Evolutionary conservation across 495 filamentous ascomycete species (phyloP).

Genomic region (Podospora bellae-mahoneyi): DNA sequence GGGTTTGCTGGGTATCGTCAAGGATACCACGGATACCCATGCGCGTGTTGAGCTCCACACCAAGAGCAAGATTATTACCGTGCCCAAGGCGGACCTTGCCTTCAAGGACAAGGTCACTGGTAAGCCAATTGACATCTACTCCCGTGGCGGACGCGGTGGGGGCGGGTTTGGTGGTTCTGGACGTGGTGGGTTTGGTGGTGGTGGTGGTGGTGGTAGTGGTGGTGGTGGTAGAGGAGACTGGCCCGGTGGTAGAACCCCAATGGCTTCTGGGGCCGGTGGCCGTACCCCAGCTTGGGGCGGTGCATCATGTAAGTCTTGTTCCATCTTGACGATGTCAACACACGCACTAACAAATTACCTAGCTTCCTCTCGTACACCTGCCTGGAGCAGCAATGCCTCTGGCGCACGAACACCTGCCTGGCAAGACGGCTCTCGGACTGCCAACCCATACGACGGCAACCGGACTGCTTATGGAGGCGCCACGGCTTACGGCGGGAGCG

Average conservation of each 20-base stretch:
- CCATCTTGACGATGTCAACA: not conserved
- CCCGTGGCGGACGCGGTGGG: constrained; percentile 49
- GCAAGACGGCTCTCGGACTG: constrained; percentile 72
- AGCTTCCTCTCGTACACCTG: constrained; percentile 60
- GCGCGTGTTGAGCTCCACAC: constrained; percentile 91
- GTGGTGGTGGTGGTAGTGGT: constrained; percentile 36
- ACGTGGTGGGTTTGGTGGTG: constrained; percentile 17
- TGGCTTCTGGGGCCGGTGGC: constrained; percentile 55
- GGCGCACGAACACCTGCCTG: constrained; percentile 72
- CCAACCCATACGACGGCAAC: constrained; percentile 75
- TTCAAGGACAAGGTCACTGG: constrained; percentile 84
- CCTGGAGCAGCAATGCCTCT: constrained; percentile 55
- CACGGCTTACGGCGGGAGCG: constrained; percentile 55
- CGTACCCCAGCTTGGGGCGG: constrained; percentile 68
- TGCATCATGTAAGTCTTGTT: constrained; percentile 53
- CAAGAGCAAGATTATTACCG: constrained; percentile 79
- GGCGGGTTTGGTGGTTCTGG: constrained; percentile 1
- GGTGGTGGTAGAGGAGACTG: constrained; percentile 33
- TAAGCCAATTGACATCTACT: constrained; percentile 64
- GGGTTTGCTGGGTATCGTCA: constrained; percentile 90
- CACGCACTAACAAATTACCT: constrained; percentile 27
- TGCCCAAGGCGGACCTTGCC: constrained; percentile 70
- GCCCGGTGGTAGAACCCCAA: constrained; percentile 66
- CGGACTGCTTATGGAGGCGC: constrained; percentile 64
- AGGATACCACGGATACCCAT: constrained; percentile 78